These are phyloP conservation scores for Candida chauliodis DNA, from an alignment of 805 yeast species.

Conservation along the genomic window DNA sequence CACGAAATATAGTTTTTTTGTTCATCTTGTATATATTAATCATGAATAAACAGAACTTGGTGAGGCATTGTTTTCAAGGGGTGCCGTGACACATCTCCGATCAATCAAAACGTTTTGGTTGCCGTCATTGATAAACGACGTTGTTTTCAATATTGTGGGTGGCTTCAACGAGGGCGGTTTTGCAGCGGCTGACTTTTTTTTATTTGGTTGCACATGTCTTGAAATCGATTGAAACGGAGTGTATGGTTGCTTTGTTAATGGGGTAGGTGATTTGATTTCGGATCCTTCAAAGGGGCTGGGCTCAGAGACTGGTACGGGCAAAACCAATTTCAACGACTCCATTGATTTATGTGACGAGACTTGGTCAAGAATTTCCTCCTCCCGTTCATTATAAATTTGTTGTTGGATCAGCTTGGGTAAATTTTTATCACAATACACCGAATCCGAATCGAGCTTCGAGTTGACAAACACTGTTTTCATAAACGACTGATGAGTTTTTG, in stretches of 20 bases:
- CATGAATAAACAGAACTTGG: neutral
- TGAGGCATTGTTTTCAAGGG: neutral
- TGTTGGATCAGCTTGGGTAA: conserved; percentile 3
- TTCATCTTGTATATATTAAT: conserved; percentile 3
- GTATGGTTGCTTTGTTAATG: neutral
- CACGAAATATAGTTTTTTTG: neutral
- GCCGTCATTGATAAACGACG: too few relatives aligned
- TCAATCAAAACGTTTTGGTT: neutral
- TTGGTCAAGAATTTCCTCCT: conserved; percentile 1
- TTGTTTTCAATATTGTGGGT: too few relatives aligned
- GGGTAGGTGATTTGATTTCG: neutral
- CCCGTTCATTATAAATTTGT: neutral
- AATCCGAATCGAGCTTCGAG: conserved; percentile 2
- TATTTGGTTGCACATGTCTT: neutral
- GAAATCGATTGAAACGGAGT: conserved; percentile 2
- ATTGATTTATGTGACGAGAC: neutral
- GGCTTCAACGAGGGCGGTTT: neutral
- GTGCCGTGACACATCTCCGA: conserved; percentile 3
- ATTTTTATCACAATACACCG: conserved; percentile 2
- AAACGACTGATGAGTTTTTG: conserved; percentile 5
- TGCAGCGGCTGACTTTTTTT: neutral
- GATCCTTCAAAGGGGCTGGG: neutral
- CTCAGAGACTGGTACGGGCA: neutral
- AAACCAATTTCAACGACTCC: neutral
- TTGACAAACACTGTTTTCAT: neutral